These are phyloP conservation scores for Pleurotus platypus DNA, from an alignment of 768 basidiomycete genomes.

Conservation along the genomic window DNA sequence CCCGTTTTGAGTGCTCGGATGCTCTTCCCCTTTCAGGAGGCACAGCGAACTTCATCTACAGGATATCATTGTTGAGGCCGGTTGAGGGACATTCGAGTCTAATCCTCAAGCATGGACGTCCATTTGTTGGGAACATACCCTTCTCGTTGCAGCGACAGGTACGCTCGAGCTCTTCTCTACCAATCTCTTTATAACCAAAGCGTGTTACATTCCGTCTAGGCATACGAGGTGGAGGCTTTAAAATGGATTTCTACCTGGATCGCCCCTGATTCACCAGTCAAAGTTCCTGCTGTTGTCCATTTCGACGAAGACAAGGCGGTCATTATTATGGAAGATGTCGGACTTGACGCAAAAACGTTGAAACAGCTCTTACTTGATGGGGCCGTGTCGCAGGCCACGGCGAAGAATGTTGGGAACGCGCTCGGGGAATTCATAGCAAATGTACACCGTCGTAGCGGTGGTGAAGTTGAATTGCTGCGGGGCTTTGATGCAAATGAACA, in stretches of 20 bases:
- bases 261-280: conserved; percentile 19
- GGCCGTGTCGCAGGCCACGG: conserved; percentile 23
- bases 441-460: conserved; percentile 47
- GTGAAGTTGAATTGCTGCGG: conserved; percentile 21
- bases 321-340: conserved; percentile 51
- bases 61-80: conserved; percentile 39
- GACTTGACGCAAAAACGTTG: conserved; percentile 27
- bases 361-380: conserved; percentile 38
- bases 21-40: conserved; percentile 49
- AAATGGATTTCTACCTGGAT: conserved; percentile 4
- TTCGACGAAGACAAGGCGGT: conserved; percentile 36
- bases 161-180: conserved; percentile 6
- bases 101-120: conserved; percentile 56
- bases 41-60: conserved; percentile 51
- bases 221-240: conserved; percentile 31
- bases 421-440: conserved; percentile 53
- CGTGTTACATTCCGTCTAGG: conserved; percentile 16
- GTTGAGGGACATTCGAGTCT: conserved; percentile 42
- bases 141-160: conserved; percentile 56
- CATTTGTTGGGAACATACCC: conserved; percentile 29
- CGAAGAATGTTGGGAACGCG: conserved; percentile 43
- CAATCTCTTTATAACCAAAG: no score
- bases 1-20: conserved; percentile 40
- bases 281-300: conserved; percentile 33
- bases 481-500: conserved; percentile 32